Evolutionary conservation across 345 rosid genomes (phyloP).

Genomic region (Pugionium cornutum): DNA sequence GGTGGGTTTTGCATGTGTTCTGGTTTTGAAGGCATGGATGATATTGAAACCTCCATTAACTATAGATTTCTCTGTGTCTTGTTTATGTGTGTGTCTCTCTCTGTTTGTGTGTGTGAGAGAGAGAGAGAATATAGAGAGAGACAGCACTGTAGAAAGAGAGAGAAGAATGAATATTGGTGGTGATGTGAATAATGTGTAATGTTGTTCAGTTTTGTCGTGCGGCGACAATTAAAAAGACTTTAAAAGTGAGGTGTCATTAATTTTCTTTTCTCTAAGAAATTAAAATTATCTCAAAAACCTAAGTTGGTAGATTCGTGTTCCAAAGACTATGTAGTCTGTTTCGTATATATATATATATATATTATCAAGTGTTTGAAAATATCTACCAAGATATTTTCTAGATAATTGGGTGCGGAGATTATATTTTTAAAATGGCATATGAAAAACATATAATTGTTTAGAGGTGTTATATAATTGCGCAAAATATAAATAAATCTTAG

Average conservation of each 20-base stretch:
- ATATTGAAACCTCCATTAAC: conserved; percentile 56
- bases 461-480: too few species aligned
- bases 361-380: conserved; percentile 12
- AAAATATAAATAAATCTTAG: too few species aligned
- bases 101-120: not conserved
- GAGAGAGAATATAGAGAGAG: not conserved
- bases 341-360: too few species aligned
- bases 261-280: not conserved
- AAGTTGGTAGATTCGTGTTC: conserved; percentile 32
- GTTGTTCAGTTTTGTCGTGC: conserved; percentile 40
- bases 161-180: conserved; percentile 36
- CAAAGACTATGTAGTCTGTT: not conserved
- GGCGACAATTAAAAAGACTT: conserved; percentile 42
- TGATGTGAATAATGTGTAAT: conserved; percentile 42
- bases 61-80: too few species aligned
- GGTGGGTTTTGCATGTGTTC: conserved; percentile 54
- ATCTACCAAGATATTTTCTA: not conserved
- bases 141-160: not conserved
- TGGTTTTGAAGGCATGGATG: conserved; percentile 42
- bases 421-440: too few species aligned
- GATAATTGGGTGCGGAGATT: too few species aligned
- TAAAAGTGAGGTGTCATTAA: conserved; percentile 42
- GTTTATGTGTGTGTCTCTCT: too few species aligned
- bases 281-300: conserved; percentile 10
- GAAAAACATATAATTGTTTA: too few species aligned